A percentile compares a stretch with the other conserved stretches of the same genome.
phyloP scores from a whole-genome alignment of 495 filamentous ascomycete species.

The Penicillium malachiteum region DNA sequence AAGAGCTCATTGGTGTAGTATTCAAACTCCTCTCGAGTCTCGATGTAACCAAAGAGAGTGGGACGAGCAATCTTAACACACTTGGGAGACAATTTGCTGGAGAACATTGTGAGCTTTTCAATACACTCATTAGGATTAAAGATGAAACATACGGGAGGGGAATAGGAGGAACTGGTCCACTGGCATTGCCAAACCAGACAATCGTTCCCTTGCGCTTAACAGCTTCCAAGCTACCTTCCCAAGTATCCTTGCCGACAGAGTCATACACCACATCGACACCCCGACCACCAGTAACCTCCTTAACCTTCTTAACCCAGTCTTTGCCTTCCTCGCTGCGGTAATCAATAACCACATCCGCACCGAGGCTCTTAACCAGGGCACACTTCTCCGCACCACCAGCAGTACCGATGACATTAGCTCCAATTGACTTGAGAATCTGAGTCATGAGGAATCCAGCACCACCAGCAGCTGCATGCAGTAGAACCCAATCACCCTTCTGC shows the following conservation, averaged over 20 bases:
- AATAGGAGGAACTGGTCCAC: conserved; percentile 76
- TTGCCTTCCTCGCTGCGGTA: conserved; percentile 64
- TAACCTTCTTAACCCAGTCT: conserved; percentile 62
- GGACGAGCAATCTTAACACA: conserved; percentile 80
- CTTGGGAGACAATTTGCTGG: conserved; percentile 63
- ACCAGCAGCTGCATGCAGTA: conserved; percentile 89
- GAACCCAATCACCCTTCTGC: conserved; percentile 74
- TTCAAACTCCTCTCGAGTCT: conserved; percentile 73
- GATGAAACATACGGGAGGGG: conserved; percentile 54
- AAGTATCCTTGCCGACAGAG: conserved; percentile 83
- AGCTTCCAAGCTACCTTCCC: conserved; percentile 77
- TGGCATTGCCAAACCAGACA: conserved; percentile 85
- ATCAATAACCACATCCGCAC: conserved; percentile 72
- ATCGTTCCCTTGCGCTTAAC: conserved; percentile 81
- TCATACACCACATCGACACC: conserved; percentile 86
- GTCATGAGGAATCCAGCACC: conserved; percentile 79
- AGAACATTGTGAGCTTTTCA: background rate
- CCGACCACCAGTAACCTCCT: conserved; percentile 65
- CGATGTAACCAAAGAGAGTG: conserved; percentile 69
- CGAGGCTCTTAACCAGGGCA: conserved; percentile 62
- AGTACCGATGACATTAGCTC: conserved; percentile 81
- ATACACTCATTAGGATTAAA: background rate
- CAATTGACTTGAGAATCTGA: conserved; percentile 70
- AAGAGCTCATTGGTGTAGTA: conserved; percentile 73
- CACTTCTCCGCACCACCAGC: conserved; percentile 74